These are phyloP conservation scores for Salix caprea DNA, from an alignment of 345 rosid species.

Conservation along the genomic window DNA sequence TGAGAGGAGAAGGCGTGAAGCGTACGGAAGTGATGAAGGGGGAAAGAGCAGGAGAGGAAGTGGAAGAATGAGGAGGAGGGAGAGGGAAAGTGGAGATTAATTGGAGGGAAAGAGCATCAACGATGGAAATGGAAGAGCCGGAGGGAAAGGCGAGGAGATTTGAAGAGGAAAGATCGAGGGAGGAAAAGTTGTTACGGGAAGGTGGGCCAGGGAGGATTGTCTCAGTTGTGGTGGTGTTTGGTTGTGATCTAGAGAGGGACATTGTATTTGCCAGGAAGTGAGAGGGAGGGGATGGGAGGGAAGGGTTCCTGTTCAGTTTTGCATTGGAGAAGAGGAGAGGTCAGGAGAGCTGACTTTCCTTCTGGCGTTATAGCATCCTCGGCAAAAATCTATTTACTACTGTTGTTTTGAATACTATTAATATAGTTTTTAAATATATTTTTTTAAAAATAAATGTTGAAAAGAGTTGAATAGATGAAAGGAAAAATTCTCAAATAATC, in stretches of 20 bases:
- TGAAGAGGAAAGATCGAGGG: slow-evolving; percentile 67
- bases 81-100: slow-evolving; percentile 70
- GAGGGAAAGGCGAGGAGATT: slow-evolving; percentile 84
- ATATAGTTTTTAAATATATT: too few species aligned
- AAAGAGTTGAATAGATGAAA: too few species aligned
- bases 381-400: too few species aligned
- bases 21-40: slow-evolving; percentile 80
- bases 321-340: background rate
- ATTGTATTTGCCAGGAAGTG: slow-evolving; percentile 4
- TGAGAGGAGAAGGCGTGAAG: slow-evolving; percentile 80
- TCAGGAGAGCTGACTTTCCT: background rate
- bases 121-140: slow-evolving; percentile 72
- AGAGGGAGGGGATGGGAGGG: background rate
- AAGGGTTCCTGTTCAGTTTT: background rate
- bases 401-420: too few species aligned
- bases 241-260: slow-evolving; percentile 35
- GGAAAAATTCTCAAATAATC: too few species aligned
- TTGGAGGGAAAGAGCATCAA: slow-evolving; percentile 84
- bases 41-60: slow-evolving; percentile 51
- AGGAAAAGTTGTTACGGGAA: slow-evolving; percentile 84
- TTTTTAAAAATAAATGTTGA: too few species aligned
- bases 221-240: slow-evolving; percentile 40
- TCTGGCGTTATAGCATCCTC: too few species aligned
- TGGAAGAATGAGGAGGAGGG: slow-evolving; percentile 51
- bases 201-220: slow-evolving; percentile 90